Conservation (phyloP, 305 asterid species). For the Fraxinus dipetala region DNA sequence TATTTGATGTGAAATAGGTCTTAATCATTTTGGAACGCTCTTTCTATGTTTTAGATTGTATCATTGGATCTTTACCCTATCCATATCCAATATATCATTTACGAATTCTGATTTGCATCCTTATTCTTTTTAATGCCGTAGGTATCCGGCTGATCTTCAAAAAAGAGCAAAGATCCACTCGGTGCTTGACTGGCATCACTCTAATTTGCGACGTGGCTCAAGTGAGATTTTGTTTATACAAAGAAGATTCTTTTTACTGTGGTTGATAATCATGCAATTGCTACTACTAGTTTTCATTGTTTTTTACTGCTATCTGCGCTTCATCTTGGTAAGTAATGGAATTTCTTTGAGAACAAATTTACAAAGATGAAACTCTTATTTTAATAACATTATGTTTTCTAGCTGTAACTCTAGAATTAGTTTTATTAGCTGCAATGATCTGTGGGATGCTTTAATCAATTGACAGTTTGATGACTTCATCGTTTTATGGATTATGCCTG, state of each 20-base stretch:
- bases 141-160: slow-evolving; percentile 74
- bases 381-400: background rate
- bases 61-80: background rate
- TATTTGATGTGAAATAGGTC: background rate
- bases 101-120: background rate
- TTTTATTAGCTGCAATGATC: background rate
- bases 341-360: background rate
- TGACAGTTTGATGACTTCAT: background rate
- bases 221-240: slow-evolving; percentile 36
- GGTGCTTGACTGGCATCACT: slow-evolving; percentile 85
- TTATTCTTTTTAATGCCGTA: slow-evolving; percentile 20
- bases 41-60: background rate
- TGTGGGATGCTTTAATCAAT: background rate
- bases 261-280: background rate
- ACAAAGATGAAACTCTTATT: background rate
- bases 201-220: slow-evolving; percentile 71
- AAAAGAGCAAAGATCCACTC: slow-evolving; percentile 70
- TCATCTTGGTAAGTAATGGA: background rate
- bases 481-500: background rate
- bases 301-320: background rate
- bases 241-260: background rate
- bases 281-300: background rate
- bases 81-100: background rate
- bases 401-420: background rate
- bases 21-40: background rate